phyloP scores from a whole-genome alignment of 306 rosid genomes.

The Vigna mungo region DNA sequence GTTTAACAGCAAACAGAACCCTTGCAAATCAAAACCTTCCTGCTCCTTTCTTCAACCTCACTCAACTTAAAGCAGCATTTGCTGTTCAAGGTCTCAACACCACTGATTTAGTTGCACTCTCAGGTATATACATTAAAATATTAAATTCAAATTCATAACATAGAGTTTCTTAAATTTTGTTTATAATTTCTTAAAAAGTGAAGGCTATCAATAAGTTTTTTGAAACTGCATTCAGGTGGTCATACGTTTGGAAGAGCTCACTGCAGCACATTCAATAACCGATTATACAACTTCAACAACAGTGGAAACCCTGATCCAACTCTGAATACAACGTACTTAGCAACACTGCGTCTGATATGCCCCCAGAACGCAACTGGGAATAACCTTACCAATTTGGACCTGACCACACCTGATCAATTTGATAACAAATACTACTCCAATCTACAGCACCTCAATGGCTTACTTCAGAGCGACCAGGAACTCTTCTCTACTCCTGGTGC shows the following conservation, averaged over 20 bases:
- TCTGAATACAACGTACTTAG: background rate
- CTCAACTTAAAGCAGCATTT: constrained; percentile 37
- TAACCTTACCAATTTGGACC: constrained; percentile 39
- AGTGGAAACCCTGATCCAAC: constrained; percentile 45
- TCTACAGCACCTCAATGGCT: constrained; percentile 32
- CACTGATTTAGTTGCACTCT: constrained; percentile 63
- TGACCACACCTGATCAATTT: constrained; percentile 35
- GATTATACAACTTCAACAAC: constrained; percentile 40
- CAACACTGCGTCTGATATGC: background rate
- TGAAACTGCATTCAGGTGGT: constrained; percentile 31
- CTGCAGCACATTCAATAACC: constrained; percentile 5
- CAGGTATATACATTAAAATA: constrained; percentile 38
- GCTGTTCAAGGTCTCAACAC: constrained; percentile 49
- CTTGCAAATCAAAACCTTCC: constrained; percentile 53
- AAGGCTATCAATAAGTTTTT: no score
- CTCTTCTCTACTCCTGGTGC: constrained; percentile 41
- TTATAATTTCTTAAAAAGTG: no score
- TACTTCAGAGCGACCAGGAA: constrained; percentile 46
- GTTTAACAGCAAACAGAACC: constrained; percentile 51
- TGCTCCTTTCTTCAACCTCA: constrained; percentile 37
- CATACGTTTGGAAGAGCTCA: constrained; percentile 53
- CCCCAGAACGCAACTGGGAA: constrained; percentile 9
- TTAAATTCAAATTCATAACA: no score
- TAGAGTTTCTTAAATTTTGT: no score
- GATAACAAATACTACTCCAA: constrained; percentile 38